These are phyloP conservation scores for Inga leiocalycina DNA, from an alignment of 306 rosid genomes.

Conservation along the genomic window DNA sequence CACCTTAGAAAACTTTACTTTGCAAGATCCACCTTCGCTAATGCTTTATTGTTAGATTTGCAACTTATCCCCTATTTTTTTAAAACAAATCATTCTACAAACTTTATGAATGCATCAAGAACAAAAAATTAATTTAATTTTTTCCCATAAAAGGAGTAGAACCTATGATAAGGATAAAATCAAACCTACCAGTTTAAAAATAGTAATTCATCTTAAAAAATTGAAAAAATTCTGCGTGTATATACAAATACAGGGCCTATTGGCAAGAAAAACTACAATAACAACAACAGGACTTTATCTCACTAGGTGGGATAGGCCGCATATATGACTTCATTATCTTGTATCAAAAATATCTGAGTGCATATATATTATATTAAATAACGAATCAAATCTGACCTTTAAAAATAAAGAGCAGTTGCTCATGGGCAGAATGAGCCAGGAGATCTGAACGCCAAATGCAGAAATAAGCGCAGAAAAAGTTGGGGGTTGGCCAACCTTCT, in stretches of 20 bases:
- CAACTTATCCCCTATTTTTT: no score
- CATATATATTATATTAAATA: background rate
- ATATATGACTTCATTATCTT: no score
- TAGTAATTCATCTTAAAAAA: background rate
- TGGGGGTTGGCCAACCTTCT: background rate
- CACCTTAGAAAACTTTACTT: no score
- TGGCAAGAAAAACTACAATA: no score
- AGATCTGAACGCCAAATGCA: background rate
- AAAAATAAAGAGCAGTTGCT: background rate
- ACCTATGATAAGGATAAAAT: background rate
- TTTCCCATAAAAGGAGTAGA: background rate
- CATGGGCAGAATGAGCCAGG: background rate
- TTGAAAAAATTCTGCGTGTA: background rate
- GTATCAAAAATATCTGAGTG: no score
- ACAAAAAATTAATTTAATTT: no score
- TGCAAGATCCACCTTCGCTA: no score
- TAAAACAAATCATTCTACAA: background rate
- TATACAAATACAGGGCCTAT: no score
- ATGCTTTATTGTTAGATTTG: no score
- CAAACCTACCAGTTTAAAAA: background rate
- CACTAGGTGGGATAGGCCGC: no score
- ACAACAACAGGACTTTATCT: no score
- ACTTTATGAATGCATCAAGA: no score
- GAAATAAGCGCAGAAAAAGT: background rate
- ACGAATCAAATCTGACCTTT: background rate